A percentile compares a stretch with the other conserved stretches of the same genome.
phyloP scores from a whole-genome alignment of 305 asterid species.

The Nicotiana rustica region DNA sequence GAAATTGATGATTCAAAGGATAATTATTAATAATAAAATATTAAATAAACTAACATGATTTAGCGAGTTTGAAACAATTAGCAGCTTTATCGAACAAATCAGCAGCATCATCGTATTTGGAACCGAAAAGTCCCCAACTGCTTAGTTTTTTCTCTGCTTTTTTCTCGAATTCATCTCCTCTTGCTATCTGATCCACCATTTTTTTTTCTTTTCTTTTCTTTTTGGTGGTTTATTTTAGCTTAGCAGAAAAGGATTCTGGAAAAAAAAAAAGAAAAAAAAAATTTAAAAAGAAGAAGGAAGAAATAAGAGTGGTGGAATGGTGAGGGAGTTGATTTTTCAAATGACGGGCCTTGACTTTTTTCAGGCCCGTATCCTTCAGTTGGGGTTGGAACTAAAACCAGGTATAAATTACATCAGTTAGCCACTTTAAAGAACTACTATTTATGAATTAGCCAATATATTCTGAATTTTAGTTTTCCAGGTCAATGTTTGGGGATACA shows the following conservation, averaged over 20 bases:
- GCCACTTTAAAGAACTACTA: too few relatives aligned
- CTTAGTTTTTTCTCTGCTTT: slow-evolving; percentile 73
- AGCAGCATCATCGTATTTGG: slow-evolving; percentile 73
- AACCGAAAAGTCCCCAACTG: slow-evolving; percentile 70
- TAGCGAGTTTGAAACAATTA: slow-evolving; percentile 76
- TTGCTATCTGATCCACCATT: slow-evolving; percentile 73
- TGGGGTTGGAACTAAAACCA: not conserved
- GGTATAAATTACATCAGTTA: too few relatives aligned
- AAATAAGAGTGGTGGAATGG: not conserved
- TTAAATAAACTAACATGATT: slow-evolving; percentile 55
- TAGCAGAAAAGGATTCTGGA: not conserved
- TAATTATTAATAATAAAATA: too few relatives aligned
- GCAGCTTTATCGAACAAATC: slow-evolving; percentile 79
- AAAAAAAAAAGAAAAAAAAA: slow-evolving; percentile 2
- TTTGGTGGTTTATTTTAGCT: not conserved
- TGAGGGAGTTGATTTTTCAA: not conserved
- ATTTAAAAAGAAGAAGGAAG: not conserved
- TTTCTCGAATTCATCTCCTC: slow-evolving; percentile 64
- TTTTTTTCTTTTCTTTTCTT: not conserved
- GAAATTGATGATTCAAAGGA: not conserved
- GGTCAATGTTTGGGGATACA: too few relatives aligned
- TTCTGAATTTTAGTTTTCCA: too few relatives aligned
- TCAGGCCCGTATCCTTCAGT: not conserved
- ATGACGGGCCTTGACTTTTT: not conserved
- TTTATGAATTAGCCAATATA: too few relatives aligned